Evolutionary conservation across 805 yeast species (phyloP).

Genomic region (Starmerella apicola): DNA sequence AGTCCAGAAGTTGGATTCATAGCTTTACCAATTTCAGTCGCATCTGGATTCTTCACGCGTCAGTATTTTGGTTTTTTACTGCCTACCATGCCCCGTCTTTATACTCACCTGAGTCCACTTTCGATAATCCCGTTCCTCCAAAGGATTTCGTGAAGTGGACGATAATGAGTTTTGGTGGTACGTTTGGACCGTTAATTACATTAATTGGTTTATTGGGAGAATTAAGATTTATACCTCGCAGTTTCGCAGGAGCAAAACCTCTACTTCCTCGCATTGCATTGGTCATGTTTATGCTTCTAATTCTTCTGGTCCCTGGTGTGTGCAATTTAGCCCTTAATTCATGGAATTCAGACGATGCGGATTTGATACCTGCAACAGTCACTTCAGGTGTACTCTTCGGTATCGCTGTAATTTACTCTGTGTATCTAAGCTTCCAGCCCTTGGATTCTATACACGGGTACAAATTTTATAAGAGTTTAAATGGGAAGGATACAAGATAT

Average conservation of each 20-base stretch:
- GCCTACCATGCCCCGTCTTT: slow-evolving; percentile 54
- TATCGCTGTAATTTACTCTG: slow-evolving; percentile 41
- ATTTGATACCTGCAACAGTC: slow-evolving; percentile 21
- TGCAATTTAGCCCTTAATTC: slow-evolving; percentile 12
- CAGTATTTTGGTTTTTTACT: slow-evolving; percentile 69
- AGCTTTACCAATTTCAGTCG: slow-evolving; percentile 60
- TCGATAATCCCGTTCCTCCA: slow-evolving; percentile 36
- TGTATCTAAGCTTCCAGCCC: slow-evolving; percentile 52
- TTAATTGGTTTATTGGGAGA: slow-evolving; percentile 47
- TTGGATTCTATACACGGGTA: slow-evolving; percentile 40
- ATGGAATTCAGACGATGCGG: slow-evolving; percentile 10
- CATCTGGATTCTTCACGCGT: slow-evolving; percentile 64
- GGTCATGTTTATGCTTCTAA: slow-evolving; percentile 32
- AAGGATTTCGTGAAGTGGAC: slow-evolving; percentile 42
- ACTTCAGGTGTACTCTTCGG: slow-evolving; percentile 45
- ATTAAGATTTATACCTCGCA: slow-evolving; percentile 51
- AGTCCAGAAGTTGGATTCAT: slow-evolving; percentile 68
- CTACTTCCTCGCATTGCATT: slow-evolving; percentile 37
- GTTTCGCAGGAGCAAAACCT: slow-evolving; percentile 61
- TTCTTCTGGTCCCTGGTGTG: slow-evolving; percentile 27
- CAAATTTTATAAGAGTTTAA: not conserved
- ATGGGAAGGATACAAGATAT: slow-evolving; percentile 8
- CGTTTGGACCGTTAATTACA: slow-evolving; percentile 45
- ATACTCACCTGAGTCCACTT: slow-evolving; percentile 47
- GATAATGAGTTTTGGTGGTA: slow-evolving; percentile 56